These are phyloP conservation scores for Silene noctiflora DNA, from an alignment of 179 eudicot genomes.

Conservation along the genomic window DNA sequence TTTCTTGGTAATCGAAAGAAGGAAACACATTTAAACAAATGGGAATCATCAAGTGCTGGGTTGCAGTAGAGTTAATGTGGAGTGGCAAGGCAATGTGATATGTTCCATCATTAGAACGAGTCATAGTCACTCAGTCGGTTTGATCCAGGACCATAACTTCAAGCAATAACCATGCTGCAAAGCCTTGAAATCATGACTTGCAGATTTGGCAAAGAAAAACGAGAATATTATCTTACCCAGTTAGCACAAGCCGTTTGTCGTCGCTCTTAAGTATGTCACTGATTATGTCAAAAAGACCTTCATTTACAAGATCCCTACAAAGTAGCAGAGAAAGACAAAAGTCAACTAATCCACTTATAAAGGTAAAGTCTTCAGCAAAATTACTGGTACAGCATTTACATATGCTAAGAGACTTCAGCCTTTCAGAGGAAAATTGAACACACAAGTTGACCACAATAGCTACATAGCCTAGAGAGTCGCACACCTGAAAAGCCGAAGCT, in stretches of 20 bases:
- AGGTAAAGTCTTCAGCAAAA: neutral
- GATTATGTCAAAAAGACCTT: conserved; percentile 84
- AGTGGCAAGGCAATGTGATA: neutral
- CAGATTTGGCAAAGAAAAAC: neutral
- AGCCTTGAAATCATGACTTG: neutral
- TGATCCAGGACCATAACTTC: conserved; percentile 8
- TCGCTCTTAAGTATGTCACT: conserved; percentile 64
- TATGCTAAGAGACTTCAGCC: neutral
- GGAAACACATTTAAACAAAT: neutral
- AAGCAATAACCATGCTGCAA: neutral
- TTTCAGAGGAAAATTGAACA: neutral
- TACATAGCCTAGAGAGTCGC: conserved; percentile 1
- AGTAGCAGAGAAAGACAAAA: conserved; percentile 9
- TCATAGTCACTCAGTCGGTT: neutral
- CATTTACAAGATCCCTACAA: conserved; percentile 83
- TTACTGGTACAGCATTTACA: neutral
- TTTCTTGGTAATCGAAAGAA: neutral
- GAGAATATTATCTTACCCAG: conserved; percentile 50
- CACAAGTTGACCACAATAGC: conserved; percentile 15
- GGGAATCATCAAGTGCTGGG: neutral
- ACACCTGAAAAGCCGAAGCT: conserved; percentile 78
- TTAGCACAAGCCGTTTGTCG: conserved; percentile 77
- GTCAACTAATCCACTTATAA: neutral
- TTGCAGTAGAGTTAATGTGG: neutral
- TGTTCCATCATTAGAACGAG: neutral